A percentile compares a stretch with the other conserved stretches of the same genome.
Conservation (phyloP, 225 moss, liverwort and hornwort genomes). For the Physcomitrellopsis africana region DNA sequence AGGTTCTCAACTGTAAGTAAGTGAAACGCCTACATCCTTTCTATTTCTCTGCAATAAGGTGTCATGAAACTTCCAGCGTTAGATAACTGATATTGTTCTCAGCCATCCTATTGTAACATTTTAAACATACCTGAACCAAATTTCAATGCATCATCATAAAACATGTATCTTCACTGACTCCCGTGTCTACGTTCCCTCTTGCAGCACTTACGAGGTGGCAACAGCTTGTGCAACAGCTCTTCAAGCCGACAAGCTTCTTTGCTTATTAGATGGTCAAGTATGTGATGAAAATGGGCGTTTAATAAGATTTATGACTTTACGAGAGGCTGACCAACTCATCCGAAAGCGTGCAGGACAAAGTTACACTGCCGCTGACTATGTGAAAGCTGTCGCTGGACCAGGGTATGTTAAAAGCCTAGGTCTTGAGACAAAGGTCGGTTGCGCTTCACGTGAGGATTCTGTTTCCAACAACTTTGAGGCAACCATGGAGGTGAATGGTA, state of each 20-base stretch:
- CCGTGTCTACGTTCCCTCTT: constrained; percentile 15
- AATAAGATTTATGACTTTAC: constrained; percentile 81
- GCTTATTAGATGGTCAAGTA: constrained; percentile 80
- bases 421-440: not conserved
- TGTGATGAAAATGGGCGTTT: constrained; percentile 69
- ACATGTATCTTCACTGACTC: not conserved
- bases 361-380: constrained; percentile 85
- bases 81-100: constrained; percentile 5
- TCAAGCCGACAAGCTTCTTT: constrained; percentile 85
- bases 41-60: not conserved
- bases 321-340: constrained; percentile 85
- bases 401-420: constrained; percentile 85
- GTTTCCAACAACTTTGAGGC: constrained; percentile 17
- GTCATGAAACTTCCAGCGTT: not conserved
- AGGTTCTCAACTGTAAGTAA: constrained; percentile 98
- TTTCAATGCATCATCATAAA: not conserved
- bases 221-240: constrained; percentile 93
- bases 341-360: constrained; percentile 77
- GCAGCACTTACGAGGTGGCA: constrained; percentile 98
- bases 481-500: constrained; percentile 5
- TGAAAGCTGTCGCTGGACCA: constrained; percentile 85
- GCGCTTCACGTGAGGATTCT: constrained; percentile 15
- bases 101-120: not conserved
- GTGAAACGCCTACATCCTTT: constrained; percentile 32
- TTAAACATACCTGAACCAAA: not conserved